Base-by-base conservation (phyloP, 179 eudicot genomes). In the Gypsophila paniculata region DNA sequence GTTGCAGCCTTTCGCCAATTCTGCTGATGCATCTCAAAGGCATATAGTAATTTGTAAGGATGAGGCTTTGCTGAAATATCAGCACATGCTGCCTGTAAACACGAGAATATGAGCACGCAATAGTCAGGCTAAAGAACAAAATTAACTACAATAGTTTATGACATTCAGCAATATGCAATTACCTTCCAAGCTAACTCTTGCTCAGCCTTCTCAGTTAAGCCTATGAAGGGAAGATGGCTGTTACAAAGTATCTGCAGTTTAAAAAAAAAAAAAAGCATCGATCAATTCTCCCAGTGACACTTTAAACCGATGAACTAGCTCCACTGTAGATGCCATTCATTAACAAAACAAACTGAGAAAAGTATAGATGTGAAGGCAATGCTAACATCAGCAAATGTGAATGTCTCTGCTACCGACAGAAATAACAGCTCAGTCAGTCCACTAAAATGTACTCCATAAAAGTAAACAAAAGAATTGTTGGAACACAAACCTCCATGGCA, bases 131-230 rank as follows among this genome's bases (percentile, higher is more conserved):
- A 58, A 49, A 51, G 23, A 1, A 19, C 21, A 61, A 62, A 67
- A 15, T 59, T 53, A 61, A 53, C 15, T 19, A 32, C 44, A 48
- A 71, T 29, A 23, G 66, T 61, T n/a, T 34, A 71, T 44, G 54
- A 32, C 7, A 57, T 61, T 39, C 54, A 78, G 48, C 68, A 72
- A 71, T 65, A 48, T 46, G 38, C 42, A 72, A 82, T 52, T 62
- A 92, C 99, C 96, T 95, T 95, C 91, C 93, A 88, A 71, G 86
- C 95, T 79, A 95, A 85, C 80, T 95, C 99, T 80, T 75, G 91
- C 80, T 88, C 99, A 52, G 87, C 91, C 86, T 87, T 95, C 48
- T 95, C 97, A 72, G 79, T 79, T 76, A 95, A 83, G 39, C 97
- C 91, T 81, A 88, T 80, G 77, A 95, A 89, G 70, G 99, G 99